phyloP scores from a whole-genome alignment of 768 basidiomycete genomes.

The Tulasnella sp. region DNA sequence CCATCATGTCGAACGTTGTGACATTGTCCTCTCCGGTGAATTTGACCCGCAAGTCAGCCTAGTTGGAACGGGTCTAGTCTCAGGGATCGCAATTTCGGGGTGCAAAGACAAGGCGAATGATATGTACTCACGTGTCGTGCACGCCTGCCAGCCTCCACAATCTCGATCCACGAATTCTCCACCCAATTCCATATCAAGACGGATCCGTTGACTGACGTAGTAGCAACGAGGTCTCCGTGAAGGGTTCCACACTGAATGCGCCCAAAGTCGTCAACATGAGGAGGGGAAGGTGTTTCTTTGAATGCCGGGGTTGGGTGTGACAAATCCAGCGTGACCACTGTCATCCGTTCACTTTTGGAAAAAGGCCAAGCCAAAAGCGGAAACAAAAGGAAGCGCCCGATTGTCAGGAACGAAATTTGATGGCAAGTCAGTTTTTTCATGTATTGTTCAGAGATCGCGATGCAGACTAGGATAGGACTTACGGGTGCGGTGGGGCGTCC shows the following conservation, averaged over 20 bases:
- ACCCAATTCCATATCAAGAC: constrained; percentile 8
- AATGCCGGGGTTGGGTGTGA: not conserved
- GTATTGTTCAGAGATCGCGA: not conserved
- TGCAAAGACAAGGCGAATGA: not conserved
- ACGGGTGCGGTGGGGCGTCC: not conserved
- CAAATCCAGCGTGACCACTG: not conserved
- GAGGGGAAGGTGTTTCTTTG: not conserved
- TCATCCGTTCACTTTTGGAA: not conserved
- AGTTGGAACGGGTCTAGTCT: not conserved
- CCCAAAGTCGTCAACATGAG: not conserved
- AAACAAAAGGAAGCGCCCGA: not conserved
- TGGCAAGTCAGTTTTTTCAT: not conserved
- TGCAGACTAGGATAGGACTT: not conserved
- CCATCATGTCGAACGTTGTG: not conserved
- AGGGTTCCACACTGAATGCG: not conserved
- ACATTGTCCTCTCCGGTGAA: not conserved
- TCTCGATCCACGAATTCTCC: not conserved
- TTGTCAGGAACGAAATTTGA: not conserved
- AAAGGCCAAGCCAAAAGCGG: not conserved
- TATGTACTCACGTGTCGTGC: not conserved
- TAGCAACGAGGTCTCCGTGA: constrained; percentile 3
- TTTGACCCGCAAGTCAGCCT: constrained; percentile 4
- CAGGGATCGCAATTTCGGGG: not conserved
- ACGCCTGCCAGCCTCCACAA: not conserved
- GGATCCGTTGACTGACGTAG: not conserved